Evolutionary conservation across 495 filamentous ascomycete genomes (phyloP).

Genomic region (Xylaria grammica): DNA sequence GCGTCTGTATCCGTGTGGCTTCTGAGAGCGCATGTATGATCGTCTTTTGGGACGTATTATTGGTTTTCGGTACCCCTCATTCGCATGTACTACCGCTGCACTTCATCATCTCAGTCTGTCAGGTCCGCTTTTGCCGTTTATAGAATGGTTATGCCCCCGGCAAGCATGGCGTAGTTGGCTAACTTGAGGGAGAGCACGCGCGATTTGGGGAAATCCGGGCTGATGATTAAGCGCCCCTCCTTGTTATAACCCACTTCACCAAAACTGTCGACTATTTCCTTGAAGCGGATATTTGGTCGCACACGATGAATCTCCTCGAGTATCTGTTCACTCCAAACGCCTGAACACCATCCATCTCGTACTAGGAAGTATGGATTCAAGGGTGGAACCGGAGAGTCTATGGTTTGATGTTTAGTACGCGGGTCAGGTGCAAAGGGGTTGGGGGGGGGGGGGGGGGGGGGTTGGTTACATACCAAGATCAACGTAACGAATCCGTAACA

Average conservation of each 20-base stretch:
- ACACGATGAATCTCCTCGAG: constrained; percentile 57
- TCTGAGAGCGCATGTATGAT: neutral
- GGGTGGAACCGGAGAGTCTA: constrained; percentile 60
- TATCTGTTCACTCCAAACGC: constrained; percentile 72
- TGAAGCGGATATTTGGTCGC: constrained; percentile 60
- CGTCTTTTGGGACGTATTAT: neutral
- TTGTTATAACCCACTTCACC: constrained; percentile 55
- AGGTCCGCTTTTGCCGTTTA: constrained; percentile 3
- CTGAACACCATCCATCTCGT: constrained; percentile 60
- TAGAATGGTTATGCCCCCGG: constrained; percentile 44
- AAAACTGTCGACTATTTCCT: constrained; percentile 63
- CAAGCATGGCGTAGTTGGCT: constrained; percentile 52
- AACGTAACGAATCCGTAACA: constrained; percentile 71
- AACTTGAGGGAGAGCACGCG: constrained; percentile 52
- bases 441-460: neutral
- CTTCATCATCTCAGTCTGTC: neutral
- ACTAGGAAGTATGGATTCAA: constrained; percentile 73
- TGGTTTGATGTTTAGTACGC: constrained; percentile 20
- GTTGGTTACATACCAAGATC: constrained; percentile 62
- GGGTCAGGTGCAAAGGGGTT: constrained; percentile 23
- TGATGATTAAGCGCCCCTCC: constrained; percentile 55
- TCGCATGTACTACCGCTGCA: neutral
- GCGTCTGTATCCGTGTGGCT: neutral
- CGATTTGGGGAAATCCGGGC: constrained; percentile 52
- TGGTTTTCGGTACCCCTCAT: constrained; percentile 12